Evolutionary conservation across 148 eudicot genomes (phyloP).

Genomic region (Chenopodium quinoa): DNA sequence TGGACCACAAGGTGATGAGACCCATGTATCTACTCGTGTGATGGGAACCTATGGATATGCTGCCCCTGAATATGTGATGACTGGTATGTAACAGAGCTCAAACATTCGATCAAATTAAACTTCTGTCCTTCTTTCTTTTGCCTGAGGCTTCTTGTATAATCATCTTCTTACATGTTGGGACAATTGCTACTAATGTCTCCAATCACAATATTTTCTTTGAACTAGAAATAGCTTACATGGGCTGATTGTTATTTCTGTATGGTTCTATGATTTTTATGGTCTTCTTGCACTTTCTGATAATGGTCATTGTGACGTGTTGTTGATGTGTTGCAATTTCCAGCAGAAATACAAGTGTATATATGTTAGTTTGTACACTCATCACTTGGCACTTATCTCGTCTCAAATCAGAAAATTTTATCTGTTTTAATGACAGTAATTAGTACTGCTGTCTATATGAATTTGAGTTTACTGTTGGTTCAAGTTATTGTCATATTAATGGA

Average conservation of each 20-base stretch:
- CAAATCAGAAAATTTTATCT: neutral
- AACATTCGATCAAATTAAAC: neutral
- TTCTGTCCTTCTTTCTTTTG: neutral
- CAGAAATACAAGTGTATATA: neutral
- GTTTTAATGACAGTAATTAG: neutral
- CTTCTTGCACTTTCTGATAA: neutral
- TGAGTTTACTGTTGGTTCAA: neutral
- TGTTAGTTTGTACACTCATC: neutral
- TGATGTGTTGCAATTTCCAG: neutral
- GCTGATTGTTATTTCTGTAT: neutral
- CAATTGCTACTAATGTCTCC: neutral
- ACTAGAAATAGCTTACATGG: neutral
- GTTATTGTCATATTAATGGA: neutral
- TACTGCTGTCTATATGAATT: neutral
- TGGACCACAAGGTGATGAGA: slow-evolving; percentile 95
- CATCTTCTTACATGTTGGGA: neutral
- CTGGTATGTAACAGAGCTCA: slow-evolving; percentile 55
- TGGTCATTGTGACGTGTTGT: neutral
- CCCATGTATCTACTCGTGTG: slow-evolving; percentile 92
- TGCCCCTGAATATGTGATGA: slow-evolving; percentile 96
- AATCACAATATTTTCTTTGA: neutral
- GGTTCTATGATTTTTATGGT: neutral
- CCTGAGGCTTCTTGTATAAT: neutral
- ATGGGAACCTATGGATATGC: slow-evolving; percentile 99
- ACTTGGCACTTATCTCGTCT: neutral